Conservation (phyloP, 768 basidiomycete species). For the Leucosporidium scottii region DNA sequence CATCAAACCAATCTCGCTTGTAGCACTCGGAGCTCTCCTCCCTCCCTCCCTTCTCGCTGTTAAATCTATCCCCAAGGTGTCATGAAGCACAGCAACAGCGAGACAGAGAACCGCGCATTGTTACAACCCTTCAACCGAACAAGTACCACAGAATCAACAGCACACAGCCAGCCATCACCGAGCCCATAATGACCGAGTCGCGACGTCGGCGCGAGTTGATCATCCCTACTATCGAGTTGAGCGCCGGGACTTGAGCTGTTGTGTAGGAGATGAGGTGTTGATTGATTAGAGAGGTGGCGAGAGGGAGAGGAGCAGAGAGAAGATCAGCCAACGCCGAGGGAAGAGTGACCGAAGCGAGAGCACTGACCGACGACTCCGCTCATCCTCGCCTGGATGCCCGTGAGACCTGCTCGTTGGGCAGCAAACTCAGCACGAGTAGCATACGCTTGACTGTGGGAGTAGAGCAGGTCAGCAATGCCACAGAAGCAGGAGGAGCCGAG, state of each 20-base stretch:
- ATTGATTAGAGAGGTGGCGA: not conserved
- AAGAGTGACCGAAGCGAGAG: not conserved
- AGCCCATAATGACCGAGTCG: slow-evolving; percentile 81
- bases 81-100: not conserved
- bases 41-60: not conserved
- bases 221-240: slow-evolving; percentile 83
- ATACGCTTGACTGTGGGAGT: slow-evolving; percentile 72
- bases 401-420: slow-evolving; percentile 66
- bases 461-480: not conserved
- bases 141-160: slow-evolving; percentile 48
- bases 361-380: slow-evolving; percentile 67
- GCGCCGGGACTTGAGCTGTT: slow-evolving; percentile 64
- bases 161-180: slow-evolving; percentile 76
- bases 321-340: not conserved
- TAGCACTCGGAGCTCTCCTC: not conserved
- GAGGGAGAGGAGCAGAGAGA: not conserved
- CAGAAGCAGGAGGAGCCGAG: not conserved
- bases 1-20: no score
- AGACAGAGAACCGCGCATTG: not conserved
- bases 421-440: slow-evolving; percentile 90
- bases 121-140: slow-evolving; percentile 24
- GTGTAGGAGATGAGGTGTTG: not conserved
- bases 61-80: no score
- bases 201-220: slow-evolving; percentile 83
- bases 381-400: slow-evolving; percentile 78